Evolutionary conservation across 1,139 yeast genomes (phyloP).

Genomic region (Saccharomycopsis hybrid): DNA sequence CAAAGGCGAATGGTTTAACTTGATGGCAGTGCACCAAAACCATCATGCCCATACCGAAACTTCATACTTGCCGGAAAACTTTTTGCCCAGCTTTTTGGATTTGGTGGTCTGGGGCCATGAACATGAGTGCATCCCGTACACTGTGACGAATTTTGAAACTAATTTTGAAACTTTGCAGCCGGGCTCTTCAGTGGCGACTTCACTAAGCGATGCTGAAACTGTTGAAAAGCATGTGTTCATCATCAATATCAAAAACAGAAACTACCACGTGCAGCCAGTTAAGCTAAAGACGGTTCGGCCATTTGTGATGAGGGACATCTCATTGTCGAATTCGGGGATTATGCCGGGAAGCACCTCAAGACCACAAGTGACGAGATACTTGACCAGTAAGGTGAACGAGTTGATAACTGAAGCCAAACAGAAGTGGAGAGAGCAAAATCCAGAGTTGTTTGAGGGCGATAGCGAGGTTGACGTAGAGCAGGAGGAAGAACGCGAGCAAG

Average conservation of each 20-base stretch:
- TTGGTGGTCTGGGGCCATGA: slow-evolving; percentile 97
- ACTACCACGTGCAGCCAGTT: slow-evolving; percentile 59
- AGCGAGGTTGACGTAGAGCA: slow-evolving; percentile 25
- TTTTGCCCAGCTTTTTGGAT: slow-evolving; percentile 75
- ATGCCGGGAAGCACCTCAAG: slow-evolving; percentile 60
- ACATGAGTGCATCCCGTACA: slow-evolving; percentile 83
- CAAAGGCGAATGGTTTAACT: slow-evolving; percentile 69
- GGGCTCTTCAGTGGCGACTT: slow-evolving; percentile 92
- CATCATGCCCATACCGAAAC: slow-evolving; percentile 75
- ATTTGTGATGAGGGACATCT: slow-evolving; percentile 64
- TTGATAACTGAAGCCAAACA: slow-evolving; percentile 55
- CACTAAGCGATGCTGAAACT: slow-evolving; percentile 81
- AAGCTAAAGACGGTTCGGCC: slow-evolving; percentile 75
- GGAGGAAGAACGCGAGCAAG: neutral
- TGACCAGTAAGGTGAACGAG: slow-evolving; percentile 57
- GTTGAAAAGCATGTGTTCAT: slow-evolving; percentile 69
- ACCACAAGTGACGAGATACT: slow-evolving; percentile 53
- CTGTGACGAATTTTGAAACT: slow-evolving; percentile 56
- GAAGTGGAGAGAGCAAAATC: slow-evolving; percentile 41
- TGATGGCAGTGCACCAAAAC: slow-evolving; percentile 91
- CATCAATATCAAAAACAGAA: slow-evolving; percentile 51
- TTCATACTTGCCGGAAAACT: slow-evolving; percentile 76
- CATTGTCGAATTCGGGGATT: slow-evolving; percentile 48
- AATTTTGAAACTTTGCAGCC: slow-evolving; percentile 83
- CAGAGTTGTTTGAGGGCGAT: slow-evolving; percentile 26